Percentiles rank a stretch among this genome's conserved stretches.
These are phyloP conservation scores for Bipolaris cookei DNA, from an alignment of 2,329 filamentous ascomycete genomes.

Conservation along the genomic window DNA sequence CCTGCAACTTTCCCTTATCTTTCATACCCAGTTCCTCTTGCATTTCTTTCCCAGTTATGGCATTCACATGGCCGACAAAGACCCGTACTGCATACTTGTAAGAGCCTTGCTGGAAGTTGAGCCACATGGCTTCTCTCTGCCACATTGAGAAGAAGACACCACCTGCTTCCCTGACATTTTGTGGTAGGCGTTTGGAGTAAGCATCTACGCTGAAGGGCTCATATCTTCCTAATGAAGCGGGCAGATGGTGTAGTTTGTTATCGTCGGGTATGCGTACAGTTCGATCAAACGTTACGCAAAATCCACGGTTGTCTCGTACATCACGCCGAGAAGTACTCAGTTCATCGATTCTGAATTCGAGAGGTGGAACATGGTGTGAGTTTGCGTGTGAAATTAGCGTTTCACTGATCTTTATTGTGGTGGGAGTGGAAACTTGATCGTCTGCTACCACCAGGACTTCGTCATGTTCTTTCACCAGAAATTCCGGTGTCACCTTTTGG, in stretches of 20 bases:
- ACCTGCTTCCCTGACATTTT: background rate
- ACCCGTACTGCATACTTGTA: background rate
- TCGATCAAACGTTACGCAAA: background rate
- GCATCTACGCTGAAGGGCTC: background rate
- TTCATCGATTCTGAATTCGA: background rate
- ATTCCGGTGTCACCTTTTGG: background rate
- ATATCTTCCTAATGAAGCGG: background rate
- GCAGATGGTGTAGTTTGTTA: background rate
- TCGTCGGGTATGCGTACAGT: background rate
- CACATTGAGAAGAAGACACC: constrained; percentile 1
- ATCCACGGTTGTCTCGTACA: background rate
- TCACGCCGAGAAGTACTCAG: background rate
- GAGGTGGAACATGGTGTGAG: background rate
- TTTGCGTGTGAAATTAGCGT: background rate
- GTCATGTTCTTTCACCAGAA: background rate
- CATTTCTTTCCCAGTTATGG: background rate
- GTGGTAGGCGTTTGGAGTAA: background rate
- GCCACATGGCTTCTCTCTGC: constrained; percentile 7
- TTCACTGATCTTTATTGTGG: constrained; percentile 1
- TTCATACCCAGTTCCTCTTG: background rate
- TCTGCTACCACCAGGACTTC: background rate
- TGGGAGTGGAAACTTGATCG: background rate
- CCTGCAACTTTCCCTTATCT: background rate
- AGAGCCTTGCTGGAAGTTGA: background rate
- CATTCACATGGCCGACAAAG: background rate